These are phyloP conservation scores for Pleurotus cornucopiae DNA, from an alignment of 768 basidiomycete genomes.

Conservation along the genomic window DNA sequence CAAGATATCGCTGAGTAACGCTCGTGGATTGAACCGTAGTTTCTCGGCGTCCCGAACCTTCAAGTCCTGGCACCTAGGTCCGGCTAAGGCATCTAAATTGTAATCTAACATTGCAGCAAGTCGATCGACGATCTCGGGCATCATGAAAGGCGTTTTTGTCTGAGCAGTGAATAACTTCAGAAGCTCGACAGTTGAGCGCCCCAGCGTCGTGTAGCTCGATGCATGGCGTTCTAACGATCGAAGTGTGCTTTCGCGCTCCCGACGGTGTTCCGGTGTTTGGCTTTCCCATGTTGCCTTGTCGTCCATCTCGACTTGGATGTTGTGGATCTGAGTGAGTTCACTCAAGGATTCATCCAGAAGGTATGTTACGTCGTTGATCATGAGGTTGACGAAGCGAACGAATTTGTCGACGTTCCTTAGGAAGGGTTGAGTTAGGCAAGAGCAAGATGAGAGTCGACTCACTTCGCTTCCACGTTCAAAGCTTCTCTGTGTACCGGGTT, in stretches of 20 bases:
- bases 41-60: slow-evolving; percentile 84
- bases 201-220: slow-evolving; percentile 81
- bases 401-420: slow-evolving; percentile 86
- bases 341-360: slow-evolving; percentile 94
- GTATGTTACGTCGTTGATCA: slow-evolving; percentile 99
- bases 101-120: slow-evolving; percentile 97
- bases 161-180: slow-evolving; percentile 91
- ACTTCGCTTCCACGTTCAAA: slow-evolving; percentile 78
- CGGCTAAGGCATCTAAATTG: slow-evolving; percentile 85
- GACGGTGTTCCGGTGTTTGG: slow-evolving; percentile 63
- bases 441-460: not conserved
- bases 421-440: slow-evolving; percentile 1
- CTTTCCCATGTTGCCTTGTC: slow-evolving; percentile 68
- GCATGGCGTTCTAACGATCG: slow-evolving; percentile 82
- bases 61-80: slow-evolving; percentile 84
- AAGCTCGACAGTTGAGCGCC: slow-evolving; percentile 84
- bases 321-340: slow-evolving; percentile 84
- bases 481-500: slow-evolving; percentile 87
- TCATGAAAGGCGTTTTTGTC: slow-evolving; percentile 90
- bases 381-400: slow-evolving; percentile 91
- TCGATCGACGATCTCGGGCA: slow-evolving; percentile 92
- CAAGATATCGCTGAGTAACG: slow-evolving; percentile 79
- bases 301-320: slow-evolving; percentile 82
- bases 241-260: slow-evolving; percentile 77
- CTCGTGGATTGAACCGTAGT: slow-evolving; percentile 82